phyloP scores from a whole-genome alignment of 202 grass and related monocot genomes.

The Setaria italica region DNA sequence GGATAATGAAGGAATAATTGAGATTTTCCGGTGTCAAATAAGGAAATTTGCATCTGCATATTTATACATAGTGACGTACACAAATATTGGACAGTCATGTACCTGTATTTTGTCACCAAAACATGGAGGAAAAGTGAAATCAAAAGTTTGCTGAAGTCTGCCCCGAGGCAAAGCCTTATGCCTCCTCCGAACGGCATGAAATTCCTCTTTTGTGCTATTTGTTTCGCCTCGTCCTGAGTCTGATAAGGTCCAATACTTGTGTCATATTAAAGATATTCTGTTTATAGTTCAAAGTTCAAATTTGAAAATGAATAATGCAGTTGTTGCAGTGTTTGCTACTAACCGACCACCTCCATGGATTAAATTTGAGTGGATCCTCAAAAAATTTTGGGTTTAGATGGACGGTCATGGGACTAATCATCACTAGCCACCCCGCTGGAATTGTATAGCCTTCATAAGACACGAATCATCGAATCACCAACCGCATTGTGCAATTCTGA shows the following conservation, averaged over 20 bases:
- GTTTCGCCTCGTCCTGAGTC: neutral
- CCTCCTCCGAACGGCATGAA: conserved; percentile 72
- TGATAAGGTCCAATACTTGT: neutral
- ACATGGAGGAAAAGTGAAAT: conserved; percentile 64
- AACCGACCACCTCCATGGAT: conserved; percentile 86
- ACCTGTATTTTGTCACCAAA: conserved; percentile 49
- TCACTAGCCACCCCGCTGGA: conserved; percentile 63
- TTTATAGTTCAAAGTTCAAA: too few species aligned
- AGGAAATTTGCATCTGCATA: too few species aligned
- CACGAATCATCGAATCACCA: neutral
- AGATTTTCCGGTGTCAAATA: too few species aligned
- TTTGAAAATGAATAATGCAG: neutral
- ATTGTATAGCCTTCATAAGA: conserved; percentile 62
- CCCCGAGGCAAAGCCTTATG: conserved; percentile 55
- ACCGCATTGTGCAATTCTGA: neutral
- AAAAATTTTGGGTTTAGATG: conserved; percentile 64
- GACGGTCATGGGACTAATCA: conserved; percentile 51
- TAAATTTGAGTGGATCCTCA: conserved; percentile 64
- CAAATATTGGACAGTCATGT: neutral
- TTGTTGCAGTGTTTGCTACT: neutral
- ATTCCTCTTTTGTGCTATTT: conserved; percentile 20
- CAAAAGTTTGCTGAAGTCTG: conserved; percentile 54
- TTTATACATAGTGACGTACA: too few species aligned
- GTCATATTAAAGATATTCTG: too few species aligned
- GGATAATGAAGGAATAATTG: too few species aligned